Conservation (phyloP, 352 stramenopile species). For the Phytopythium aichiense region DNA sequence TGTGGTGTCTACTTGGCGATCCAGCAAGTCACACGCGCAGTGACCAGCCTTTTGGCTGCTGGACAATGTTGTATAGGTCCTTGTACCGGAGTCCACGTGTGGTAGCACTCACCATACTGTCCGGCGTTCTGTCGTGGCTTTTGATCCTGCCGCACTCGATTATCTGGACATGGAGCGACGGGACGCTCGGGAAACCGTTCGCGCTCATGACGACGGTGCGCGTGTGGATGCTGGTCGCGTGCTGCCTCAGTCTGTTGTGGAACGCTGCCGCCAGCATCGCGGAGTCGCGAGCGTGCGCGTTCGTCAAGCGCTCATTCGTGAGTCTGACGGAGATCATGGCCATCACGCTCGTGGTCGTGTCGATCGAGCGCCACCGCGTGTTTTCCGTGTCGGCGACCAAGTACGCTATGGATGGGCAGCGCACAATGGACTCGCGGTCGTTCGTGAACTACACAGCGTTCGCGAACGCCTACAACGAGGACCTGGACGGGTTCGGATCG, state of each 20-base stretch:
- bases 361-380: constrained; percentile 17
- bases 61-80: constrained; percentile 45
- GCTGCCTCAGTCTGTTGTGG: constrained; percentile 37
- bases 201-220: constrained; percentile 34
- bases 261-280: constrained; percentile 15
- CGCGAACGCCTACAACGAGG: constrained; percentile 49
- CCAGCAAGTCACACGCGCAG: constrained; percentile 9
- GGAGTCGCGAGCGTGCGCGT: constrained; percentile 37
- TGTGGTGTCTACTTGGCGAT: constrained; percentile 17
- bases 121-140: constrained; percentile 44
- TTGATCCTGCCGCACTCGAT: constrained; percentile 40
- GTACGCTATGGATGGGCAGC: constrained; percentile 35
- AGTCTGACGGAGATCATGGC: constrained; percentile 32
- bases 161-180: constrained; percentile 38
- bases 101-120: constrained; percentile 36
- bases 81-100: constrained; percentile 42
- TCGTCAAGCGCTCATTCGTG: constrained; percentile 37
- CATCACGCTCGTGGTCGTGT: constrained; percentile 19
- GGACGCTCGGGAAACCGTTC: constrained; percentile 16
- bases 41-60: constrained; percentile 23
- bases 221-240: constrained; percentile 48
- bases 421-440: constrained; percentile 20
- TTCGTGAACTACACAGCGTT: constrained; percentile 29
- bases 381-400: constrained; percentile 28
- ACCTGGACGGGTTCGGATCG: constrained; percentile 36